A percentile compares a stretch with the other conserved stretches of the same genome.
phyloP scores from a whole-genome alignment of 2,329 filamentous ascomycete species.

The Sordariomycetes sp. region DNA sequence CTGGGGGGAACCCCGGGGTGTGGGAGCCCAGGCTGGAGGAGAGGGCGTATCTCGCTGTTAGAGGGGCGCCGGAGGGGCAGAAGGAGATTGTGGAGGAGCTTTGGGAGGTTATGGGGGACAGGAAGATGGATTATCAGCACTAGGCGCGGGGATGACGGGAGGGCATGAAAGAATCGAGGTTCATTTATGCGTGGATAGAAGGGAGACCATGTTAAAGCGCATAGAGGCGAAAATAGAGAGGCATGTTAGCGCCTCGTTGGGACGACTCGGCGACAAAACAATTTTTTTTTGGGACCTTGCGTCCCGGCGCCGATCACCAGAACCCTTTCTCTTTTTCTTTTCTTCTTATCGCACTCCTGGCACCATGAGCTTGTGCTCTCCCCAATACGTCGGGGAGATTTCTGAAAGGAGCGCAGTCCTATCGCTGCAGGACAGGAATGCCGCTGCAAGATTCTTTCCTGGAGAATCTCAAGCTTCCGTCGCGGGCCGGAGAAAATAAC shows the following conservation, averaged over 20 bases:
- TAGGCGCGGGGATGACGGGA: neutral
- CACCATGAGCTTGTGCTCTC: too few species aligned
- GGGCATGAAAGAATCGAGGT: neutral
- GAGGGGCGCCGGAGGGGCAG: constrained; percentile 49
- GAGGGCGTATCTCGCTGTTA: constrained; percentile 51
- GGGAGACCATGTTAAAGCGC: neutral
- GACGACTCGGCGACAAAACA: neutral
- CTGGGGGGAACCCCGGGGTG: constrained; percentile 60
- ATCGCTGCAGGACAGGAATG: too few species aligned
- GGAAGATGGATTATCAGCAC: constrained; percentile 33
- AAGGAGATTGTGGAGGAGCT: constrained; percentile 53
- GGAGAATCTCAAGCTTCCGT: too few species aligned
- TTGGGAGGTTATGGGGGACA: constrained; percentile 48
- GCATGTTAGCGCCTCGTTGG: neutral
- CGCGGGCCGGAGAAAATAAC: too few species aligned
- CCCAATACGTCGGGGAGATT: too few species aligned
- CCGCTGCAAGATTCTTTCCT: too few species aligned
- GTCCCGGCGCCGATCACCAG: too few species aligned
- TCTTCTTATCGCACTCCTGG: too few species aligned
- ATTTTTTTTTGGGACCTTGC: neutral
- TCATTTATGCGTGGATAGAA: neutral
- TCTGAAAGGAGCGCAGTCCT: too few species aligned
- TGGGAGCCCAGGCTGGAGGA: constrained; percentile 54
- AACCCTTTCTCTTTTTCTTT: too few species aligned
- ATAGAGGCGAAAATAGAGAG: neutral